Evolutionary conservation across 257 asterid genomes (phyloP).

Genomic region (Solanum chmielewskii): DNA sequence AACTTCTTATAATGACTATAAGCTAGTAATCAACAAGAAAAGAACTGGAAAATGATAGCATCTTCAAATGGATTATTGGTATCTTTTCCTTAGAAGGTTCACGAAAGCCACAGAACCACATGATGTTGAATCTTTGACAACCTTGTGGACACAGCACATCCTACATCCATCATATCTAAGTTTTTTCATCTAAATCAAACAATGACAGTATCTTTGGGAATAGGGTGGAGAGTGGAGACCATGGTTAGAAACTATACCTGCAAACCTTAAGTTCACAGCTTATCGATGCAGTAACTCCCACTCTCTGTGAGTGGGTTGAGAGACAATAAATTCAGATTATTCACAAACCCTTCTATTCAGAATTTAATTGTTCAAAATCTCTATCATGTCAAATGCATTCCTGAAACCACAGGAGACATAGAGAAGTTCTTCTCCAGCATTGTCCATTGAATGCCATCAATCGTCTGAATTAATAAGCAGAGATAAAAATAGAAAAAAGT

Average conservation of each 20-base stretch:
- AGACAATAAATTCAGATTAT: background rate
- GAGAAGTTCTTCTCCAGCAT: background rate
- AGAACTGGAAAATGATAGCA: background rate
- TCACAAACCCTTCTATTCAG: background rate
- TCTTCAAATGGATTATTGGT: background rate
- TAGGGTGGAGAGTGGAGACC: background rate
- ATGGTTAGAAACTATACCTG: background rate
- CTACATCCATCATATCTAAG: background rate
- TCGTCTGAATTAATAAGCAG: background rate
- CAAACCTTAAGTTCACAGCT: background rate
- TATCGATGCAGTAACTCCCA: background rate
- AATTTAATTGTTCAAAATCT: background rate
- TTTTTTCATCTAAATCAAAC: background rate
- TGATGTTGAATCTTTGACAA: background rate
- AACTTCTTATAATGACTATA: background rate
- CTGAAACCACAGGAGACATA: background rate
- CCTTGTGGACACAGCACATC: background rate
- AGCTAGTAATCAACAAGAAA: slow-evolving; percentile 1
- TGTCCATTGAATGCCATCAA: background rate
- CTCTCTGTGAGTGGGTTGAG: background rate
- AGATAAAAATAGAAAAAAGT: background rate
- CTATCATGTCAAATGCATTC: background rate
- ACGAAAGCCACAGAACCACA: background rate
- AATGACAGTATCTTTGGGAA: background rate
- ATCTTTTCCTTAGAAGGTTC: background rate